These are phyloP conservation scores for Xylariomycetidae sp. DNA, from an alignment of 2,329 filamentous ascomycete genomes.

Conservation along the genomic window DNA sequence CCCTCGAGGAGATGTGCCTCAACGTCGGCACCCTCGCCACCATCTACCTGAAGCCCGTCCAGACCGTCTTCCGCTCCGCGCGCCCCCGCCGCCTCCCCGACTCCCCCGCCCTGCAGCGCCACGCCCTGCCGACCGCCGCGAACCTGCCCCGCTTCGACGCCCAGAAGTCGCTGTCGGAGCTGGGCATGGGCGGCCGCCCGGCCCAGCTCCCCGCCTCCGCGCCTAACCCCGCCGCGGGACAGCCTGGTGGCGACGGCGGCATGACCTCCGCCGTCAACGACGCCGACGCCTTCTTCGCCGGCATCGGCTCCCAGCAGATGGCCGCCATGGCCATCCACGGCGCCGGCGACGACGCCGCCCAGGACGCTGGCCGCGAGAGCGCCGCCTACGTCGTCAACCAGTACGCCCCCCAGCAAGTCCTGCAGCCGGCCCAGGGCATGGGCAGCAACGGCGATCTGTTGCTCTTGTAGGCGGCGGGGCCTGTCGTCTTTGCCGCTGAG, in stretches of 20 bases:
- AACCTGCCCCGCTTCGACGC: conserved; percentile 43
- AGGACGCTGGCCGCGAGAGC: conserved; percentile 34
- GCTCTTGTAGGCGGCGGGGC: conserved; percentile 47
- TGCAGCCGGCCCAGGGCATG: conserved; percentile 60
- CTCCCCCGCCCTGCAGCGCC: conserved; percentile 78
- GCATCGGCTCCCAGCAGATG: conserved; percentile 68
- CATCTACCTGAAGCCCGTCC: conserved; percentile 95
- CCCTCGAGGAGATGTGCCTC: conserved; percentile 93
- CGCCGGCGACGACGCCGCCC: conserved; percentile 47
- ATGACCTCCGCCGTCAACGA: conserved; percentile 71
- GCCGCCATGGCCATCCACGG: conserved; percentile 61
- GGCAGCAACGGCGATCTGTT: conserved; percentile 67
- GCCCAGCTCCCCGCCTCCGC: conserved; percentile 35
- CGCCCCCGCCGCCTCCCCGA: conserved; percentile 73
- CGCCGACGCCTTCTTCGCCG: conserved; percentile 85
- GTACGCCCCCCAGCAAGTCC: conserved; percentile 68
- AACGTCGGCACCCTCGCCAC: conserved; percentile 94
- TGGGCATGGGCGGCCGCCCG: conserved; percentile 48
- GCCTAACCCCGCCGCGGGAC: conserved; percentile 3
- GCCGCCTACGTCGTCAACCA: conserved; percentile 67
- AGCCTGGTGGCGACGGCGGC: conserved; percentile 6
- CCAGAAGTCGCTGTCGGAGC: conserved; percentile 55
- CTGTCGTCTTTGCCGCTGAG: too few species aligned
- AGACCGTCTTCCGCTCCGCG: conserved; percentile 90
- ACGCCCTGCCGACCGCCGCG: conserved; percentile 53